These are phyloP conservation scores for Trypanosoma caninum DNA, from an alignment of 208 protist species.

Conservation along the genomic window DNA sequence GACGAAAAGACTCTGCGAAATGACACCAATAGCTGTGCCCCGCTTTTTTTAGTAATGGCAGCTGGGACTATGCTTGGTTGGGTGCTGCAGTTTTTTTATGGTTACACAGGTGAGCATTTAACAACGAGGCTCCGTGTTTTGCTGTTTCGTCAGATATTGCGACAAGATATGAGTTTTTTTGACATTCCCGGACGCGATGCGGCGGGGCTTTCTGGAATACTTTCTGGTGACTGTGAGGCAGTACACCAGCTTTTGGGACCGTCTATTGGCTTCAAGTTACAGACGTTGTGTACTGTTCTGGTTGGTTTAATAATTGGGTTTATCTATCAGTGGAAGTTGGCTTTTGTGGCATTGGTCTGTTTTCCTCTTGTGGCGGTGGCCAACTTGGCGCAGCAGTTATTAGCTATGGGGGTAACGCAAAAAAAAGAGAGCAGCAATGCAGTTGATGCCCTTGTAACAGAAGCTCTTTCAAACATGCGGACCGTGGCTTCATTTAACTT, in stretches of 20 bases:
- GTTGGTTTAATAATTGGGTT: conserved; percentile 59
- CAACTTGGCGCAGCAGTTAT: conserved; percentile 34
- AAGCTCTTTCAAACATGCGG: conserved; percentile 68
- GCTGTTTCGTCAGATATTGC: conserved; percentile 68
- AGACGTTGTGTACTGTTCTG: conserved; percentile 41
- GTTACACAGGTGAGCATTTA: conserved; percentile 66
- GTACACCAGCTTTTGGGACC: conserved; percentile 75
- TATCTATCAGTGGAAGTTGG: conserved; percentile 73
- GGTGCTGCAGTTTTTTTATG: conserved; percentile 59
- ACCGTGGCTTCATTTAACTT: conserved; percentile 79
- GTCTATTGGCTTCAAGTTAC: conserved; percentile 54
- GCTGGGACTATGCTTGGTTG: conserved; percentile 34
- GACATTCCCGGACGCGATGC: conserved; percentile 69
- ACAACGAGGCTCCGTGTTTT: conserved; percentile 59
- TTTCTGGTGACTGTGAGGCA: conserved; percentile 77
- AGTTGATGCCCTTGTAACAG: conserved; percentile 58
- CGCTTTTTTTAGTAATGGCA: conserved; percentile 50
- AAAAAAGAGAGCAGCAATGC: conserved; percentile 37
- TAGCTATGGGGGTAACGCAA: conserved; percentile 38
- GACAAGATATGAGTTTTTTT: conserved; percentile 86
- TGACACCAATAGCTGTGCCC: conserved; percentile 38
- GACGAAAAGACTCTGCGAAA: conserved; percentile 30
- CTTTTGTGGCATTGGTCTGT: conserved; percentile 49
- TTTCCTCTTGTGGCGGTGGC: conserved; percentile 48
- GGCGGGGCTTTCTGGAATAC: conserved; percentile 63